A percentile compares a stretch with the other conserved stretches of the same genome.
Evolutionary conservation across 495 filamentous ascomycete genomes (phyloP).

Genomic region (Annulohypoxylon nitens): DNA sequence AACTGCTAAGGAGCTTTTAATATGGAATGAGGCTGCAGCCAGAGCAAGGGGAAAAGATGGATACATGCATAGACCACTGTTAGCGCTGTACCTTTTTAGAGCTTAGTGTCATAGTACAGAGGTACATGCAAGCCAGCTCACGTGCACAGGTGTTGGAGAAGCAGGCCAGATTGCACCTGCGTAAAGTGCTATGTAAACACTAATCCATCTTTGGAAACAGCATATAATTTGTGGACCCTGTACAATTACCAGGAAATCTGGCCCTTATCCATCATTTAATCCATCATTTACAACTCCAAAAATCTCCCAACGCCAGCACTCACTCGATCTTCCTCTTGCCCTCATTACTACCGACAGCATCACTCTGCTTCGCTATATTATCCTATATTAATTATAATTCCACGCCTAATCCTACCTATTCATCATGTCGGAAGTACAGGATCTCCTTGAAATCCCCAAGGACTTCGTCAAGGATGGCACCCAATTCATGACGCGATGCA

Average conservation of each 20-base stretch:
- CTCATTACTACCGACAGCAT: not conserved
- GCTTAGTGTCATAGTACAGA: not conserved
- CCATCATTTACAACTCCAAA: slow-evolving; percentile 24
- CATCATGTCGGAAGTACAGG: slow-evolving; percentile 79
- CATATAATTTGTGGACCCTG: slow-evolving; percentile 20
- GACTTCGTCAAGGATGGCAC: slow-evolving; percentile 85
- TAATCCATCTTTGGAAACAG: slow-evolving; percentile 27
- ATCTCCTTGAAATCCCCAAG: slow-evolving; percentile 80
- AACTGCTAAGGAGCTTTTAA: not conserved
- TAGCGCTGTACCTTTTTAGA: slow-evolving; percentile 11
- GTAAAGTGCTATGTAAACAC: slow-evolving; percentile 10
- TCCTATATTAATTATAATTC: slow-evolving; percentile 23
- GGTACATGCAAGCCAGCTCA: slow-evolving; percentile 7
- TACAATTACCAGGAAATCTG: slow-evolving; percentile 48
- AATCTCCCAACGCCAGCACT: slow-evolving; percentile 12
- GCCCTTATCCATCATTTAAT: slow-evolving; percentile 46
- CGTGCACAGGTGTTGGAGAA: slow-evolving; percentile 16
- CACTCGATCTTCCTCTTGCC: slow-evolving; percentile 6
- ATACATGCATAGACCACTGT: slow-evolving; percentile 14
- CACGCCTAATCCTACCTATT: slow-evolving; percentile 17
- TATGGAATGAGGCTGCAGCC: slow-evolving; percentile 32
- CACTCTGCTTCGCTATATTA: not conserved
- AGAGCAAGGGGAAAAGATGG: slow-evolving; percentile 7
- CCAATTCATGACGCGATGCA: slow-evolving; percentile 84
- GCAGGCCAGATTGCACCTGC: slow-evolving; percentile 43